Evolutionary conservation across 208 protist genomes (phyloP).

Genomic region (Crithidia bombi): DNA sequence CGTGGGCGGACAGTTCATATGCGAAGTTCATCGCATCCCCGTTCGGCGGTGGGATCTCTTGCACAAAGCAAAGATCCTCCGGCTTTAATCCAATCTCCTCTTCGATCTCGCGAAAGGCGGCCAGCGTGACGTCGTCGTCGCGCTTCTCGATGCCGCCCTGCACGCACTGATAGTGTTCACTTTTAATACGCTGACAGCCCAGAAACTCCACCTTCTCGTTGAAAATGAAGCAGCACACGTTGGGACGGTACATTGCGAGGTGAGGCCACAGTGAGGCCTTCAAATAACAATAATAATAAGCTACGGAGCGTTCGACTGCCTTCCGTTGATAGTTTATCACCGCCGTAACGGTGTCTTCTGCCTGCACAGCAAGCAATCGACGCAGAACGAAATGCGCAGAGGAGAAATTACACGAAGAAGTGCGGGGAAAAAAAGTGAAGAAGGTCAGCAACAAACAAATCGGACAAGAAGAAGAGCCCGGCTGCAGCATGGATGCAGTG

Average conservation of each 20-base stretch:
- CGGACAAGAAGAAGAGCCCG: too few species aligned
- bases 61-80: conserved; percentile 60
- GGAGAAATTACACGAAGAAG: neutral
- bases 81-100: conserved; percentile 75
- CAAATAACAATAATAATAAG: too few species aligned
- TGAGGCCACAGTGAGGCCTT: neutral
- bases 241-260: conserved; percentile 72
- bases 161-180: conserved; percentile 63
- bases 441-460: too few species aligned
- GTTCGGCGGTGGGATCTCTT: conserved; percentile 68
- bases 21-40: conserved; percentile 69
- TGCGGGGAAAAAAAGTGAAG: neutral
- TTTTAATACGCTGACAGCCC: conserved; percentile 57
- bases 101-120: conserved; percentile 68
- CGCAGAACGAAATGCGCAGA: neutral
- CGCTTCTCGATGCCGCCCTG: conserved; percentile 76
- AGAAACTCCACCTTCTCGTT: conserved; percentile 73
- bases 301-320: too few species aligned
- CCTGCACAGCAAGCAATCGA: neutral
- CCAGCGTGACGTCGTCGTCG: conserved; percentile 57
- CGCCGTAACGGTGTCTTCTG: too few species aligned
- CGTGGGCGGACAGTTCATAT: conserved; percentile 51
- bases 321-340: too few species aligned
- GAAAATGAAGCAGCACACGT: conserved; percentile 81
- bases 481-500: too few species aligned